Base-by-base conservation (phyloP, 2,329 filamentous ascomycete genomes). In the Beauveria asiatica region DNA sequence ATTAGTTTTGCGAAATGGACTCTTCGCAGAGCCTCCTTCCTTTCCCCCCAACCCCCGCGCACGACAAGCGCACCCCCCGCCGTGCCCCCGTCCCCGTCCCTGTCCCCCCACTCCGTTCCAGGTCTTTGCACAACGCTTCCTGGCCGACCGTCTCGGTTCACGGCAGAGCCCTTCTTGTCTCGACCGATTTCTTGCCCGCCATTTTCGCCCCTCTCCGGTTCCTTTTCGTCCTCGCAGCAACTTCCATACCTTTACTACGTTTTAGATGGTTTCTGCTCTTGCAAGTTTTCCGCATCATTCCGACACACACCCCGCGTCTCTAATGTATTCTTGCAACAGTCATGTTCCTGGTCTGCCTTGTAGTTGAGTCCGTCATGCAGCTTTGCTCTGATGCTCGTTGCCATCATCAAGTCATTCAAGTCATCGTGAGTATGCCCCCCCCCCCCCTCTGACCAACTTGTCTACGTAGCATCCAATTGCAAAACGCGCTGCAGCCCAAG, bases 351-450 rank as follows among this genome's bases (percentile, higher is more conserved):
- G 53, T 44, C 16, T 23, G 23, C n/a, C 8, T 48, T 27, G 21
- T n/a, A 27, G 13, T 37, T 16, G 25, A 16, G 30, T 39, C 45
- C 56, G 13, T 57, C 42, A 57, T 25, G 44, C 30, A 46, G n/a
- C 16, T 45, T 45, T 59, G 23, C 21, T 23, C 21, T 37, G 33
- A 49, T 52, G 37, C 17, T 41, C 46, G 5, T 30, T 27, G 30
- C 19, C 33, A 8, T 44, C 16, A 57, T 45, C 45, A 23, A 45
- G 51, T 56, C 45, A 50, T 60, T 60, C 51, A 60, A 49, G 58
- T 56, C 25, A 55, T 60, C 58, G 58, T 60, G 51, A 50, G 21
- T 16, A 33, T 21, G 30, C 19, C 30, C 17, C 17, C 23, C 3
- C 23, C n/a, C n/a, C n/a, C n/a, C n/a, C n/a, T n/a, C 19, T 48